These are phyloP conservation scores for Verticillium nonalfalfae DNA, from an alignment of 2,329 filamentous ascomycete species.

Conservation along the genomic window DNA sequence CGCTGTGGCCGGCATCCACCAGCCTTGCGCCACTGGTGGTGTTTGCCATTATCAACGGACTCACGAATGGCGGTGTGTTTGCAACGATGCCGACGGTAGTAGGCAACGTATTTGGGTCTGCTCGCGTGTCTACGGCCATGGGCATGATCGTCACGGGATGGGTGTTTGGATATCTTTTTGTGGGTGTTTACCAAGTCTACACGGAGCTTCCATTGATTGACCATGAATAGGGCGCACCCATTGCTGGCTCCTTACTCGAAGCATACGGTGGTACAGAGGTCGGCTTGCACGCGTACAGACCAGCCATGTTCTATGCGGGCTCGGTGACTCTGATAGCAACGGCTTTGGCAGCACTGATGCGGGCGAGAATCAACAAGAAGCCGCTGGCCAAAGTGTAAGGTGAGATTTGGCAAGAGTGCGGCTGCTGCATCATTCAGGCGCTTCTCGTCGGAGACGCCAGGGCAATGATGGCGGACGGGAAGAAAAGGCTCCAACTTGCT, in stretches of 20 bases:
- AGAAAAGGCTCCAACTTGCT: no score
- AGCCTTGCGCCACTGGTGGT: conserved; percentile 45
- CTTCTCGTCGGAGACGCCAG: no score
- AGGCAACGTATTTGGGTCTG: conserved; percentile 50
- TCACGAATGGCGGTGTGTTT: conserved; percentile 58
- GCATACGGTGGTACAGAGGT: conserved; percentile 45
- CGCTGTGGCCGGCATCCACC: conserved; percentile 53
- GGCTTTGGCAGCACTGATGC: conserved; percentile 31
- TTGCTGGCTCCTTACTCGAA: conserved; percentile 53
- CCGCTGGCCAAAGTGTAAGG: conserved; percentile 26
- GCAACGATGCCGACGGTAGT: conserved; percentile 58
- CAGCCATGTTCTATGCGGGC: conserved; percentile 57
- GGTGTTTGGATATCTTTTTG: conserved; percentile 55
- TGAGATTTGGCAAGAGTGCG: no score
- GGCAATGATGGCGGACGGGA: no score
- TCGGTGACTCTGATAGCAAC: conserved; percentile 40
- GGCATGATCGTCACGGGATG: conserved; percentile 57
- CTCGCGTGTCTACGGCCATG: conserved; percentile 49
- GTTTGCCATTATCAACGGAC: conserved; percentile 55
- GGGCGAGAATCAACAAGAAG: conserved; percentile 32
- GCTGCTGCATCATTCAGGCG: no score
- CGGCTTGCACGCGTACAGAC: conserved; percentile 46
- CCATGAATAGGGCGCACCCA: conserved; percentile 41
- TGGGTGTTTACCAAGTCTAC: conserved; percentile 19
- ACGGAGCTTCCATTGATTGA: background rate